Base-by-base conservation (phyloP, 441 rosid genomes). In the Erodium texanum region DNA sequence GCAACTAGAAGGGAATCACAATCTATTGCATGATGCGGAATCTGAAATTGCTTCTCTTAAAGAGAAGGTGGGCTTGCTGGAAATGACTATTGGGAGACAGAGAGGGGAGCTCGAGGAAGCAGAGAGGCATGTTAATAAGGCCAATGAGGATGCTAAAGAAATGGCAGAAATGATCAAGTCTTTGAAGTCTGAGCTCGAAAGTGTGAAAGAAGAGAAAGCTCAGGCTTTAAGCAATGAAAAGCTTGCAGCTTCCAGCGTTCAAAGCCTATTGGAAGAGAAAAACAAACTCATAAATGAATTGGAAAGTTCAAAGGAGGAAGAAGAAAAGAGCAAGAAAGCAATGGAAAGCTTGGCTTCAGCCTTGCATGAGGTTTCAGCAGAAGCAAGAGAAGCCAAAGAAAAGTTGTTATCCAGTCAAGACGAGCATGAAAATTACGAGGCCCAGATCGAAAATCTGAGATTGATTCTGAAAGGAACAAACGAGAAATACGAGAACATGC, bases 301-400 rank as follows among this genome's bases (percentile, higher is more conserved):
- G 77, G 91, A 84, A 68, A 83, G 70, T 66, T 76, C 84, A 32
- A 85, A 82, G 81, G 82, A 86, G 22, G 97, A 94, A 81, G 89
- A 87, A 73, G 92, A 88, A 79, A 87, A 83, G 76, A 86, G 86
- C 86, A 86, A 88, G 79, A 88, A 88, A 80, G 96, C 87, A 58
- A 86, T 85, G 87, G 92, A 89, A 72, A 89, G 92, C 69, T 83
- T 93, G 74, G 86, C 84, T 71, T 83, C 87, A 54, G 89, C 87
- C 36, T 80, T 89, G 70, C 86, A 88, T 62, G 91, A 89, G 84
- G 87, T 85, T 50, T 88, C 90, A 45, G 77, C 79, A 9, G 96
- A 90, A 84, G 85, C 89, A n/a, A 86, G 85, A 73, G 92, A 90
- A 76, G 83, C 82, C 4, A 84, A 90, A 76, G 91, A 86, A 78